Evolutionary conservation across 1,139 yeast species (phyloP), one percentile per base, ranked within the genome.

Genomic region (Groenewaldozyma auringiensis): DNA sequence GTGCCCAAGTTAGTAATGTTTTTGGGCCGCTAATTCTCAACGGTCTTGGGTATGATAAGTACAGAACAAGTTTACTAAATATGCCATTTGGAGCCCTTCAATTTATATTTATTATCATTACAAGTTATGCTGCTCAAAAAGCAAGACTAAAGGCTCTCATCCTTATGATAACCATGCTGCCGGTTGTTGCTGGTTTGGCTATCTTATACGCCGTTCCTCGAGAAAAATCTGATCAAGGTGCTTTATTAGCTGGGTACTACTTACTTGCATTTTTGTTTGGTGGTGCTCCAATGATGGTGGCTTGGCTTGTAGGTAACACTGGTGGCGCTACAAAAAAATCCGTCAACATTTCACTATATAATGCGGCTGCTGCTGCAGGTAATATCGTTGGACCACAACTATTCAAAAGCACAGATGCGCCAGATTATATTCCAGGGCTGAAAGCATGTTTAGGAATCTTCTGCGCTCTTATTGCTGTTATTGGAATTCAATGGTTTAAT

Each of bases 311-410:
- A 20, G 44, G 41, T 9, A 82, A 81, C 56, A 75, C 79, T 9
- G 81, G 86, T 2, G 89, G 89, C 17, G 79, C 78, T 54, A 79
- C 86, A 16, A 81, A 81, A 61, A 76, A 80, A 58, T 35, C 38
- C 22, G n/a, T 35, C 25, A 18, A 9, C 14, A 20, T 35, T 16
- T 17, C 22, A 4, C 22, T 35, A 21, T 35, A 35, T 21, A 66
- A 76, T 42, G 75, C 79, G 9, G 72, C 76, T 25, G 79, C 75
- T 59, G 83, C 83, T 1, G 72, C 75, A 25, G 85, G 88, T 21
- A 82, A 82, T 52, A 67, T 82, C 45, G 69, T 78, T 43, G 87
- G 87, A 0, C 86, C 87, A 3, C 84, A 79, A 58, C 72, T 82
- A 41, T 81, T 79, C 57, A 68, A 74, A 49, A 65, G 66, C 0